These are phyloP conservation scores for Podaxis mareebaensis DNA, from an alignment of 768 basidiomycete genomes.

Conservation along the genomic window DNA sequence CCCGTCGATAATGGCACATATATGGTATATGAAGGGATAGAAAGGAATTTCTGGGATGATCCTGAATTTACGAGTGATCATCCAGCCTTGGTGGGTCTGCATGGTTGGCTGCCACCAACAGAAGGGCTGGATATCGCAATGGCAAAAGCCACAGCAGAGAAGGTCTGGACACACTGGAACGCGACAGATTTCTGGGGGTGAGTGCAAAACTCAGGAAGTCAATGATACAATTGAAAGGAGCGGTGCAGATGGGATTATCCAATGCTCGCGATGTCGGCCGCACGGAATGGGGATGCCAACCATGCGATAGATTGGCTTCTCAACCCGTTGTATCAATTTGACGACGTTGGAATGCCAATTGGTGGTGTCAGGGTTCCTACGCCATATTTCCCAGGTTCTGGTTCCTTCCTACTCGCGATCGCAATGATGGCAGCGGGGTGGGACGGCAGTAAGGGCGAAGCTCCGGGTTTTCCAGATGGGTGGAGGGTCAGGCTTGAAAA, in stretches of 20 bases:
- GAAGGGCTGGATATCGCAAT: constrained; percentile 45
- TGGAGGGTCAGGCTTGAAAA: constrained; percentile 31
- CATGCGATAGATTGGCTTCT: constrained; percentile 57
- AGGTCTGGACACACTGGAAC: constrained; percentile 57
- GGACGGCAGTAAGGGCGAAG: constrained; percentile 36
- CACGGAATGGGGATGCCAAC: constrained; percentile 48
- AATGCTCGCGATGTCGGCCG: constrained; percentile 64
- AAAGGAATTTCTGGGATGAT: constrained; percentile 51
- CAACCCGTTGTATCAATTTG: constrained; percentile 54
- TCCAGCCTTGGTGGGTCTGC: constrained; percentile 54
- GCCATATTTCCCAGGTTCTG: constrained; percentile 61
- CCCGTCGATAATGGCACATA: constrained; percentile 54
- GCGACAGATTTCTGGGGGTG: constrained; percentile 55
- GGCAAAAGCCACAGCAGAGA: constrained; percentile 50
- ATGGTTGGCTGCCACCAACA: constrained; percentile 59
- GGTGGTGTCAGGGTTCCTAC: constrained; percentile 56
- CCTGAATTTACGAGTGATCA: constrained; percentile 56
- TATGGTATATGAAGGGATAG: constrained; percentile 56
- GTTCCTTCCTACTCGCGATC: constrained; percentile 48
- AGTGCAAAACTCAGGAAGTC: constrained; percentile 17
- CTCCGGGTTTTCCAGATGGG: constrained; percentile 31
- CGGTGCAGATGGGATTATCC: constrained; percentile 58
- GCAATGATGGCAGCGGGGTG: constrained; percentile 64
- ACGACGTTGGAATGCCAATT: constrained; percentile 61
- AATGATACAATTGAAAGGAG: background rate